A percentile compares a stretch with the other conserved stretches of the same genome.
These are phyloP conservation scores for Raffaelea albimanens DNA, from an alignment of 2,329 filamentous ascomycete genomes.

Conservation along the genomic window DNA sequence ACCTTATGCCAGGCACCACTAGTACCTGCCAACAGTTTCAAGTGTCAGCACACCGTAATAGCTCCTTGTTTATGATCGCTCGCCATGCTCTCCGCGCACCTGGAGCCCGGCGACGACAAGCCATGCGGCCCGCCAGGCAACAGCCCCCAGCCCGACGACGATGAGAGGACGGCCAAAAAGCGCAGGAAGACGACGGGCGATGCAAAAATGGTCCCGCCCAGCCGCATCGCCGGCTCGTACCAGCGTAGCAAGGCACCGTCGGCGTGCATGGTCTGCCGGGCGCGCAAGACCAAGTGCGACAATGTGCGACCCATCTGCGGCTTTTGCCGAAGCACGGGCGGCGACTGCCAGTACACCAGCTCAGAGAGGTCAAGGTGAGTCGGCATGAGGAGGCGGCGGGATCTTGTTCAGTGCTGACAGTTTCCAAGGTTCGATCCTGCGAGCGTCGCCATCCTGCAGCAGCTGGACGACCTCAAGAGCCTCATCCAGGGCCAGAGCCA, in stretches of 20 bases:
- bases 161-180: neutral
- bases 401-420: too few species aligned
- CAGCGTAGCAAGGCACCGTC: constrained; percentile 22
- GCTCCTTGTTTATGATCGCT: too few species aligned
- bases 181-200: neutral
- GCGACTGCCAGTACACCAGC: constrained; percentile 25
- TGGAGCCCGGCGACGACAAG: too few species aligned
- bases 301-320: constrained; percentile 26
- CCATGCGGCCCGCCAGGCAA: too few species aligned
- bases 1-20: too few species aligned
- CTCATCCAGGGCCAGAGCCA: constrained; percentile 14
- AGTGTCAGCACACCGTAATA: too few species aligned
- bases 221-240: constrained; percentile 6
- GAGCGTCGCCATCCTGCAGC: constrained; percentile 38
- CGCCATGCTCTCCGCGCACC: too few species aligned
- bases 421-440: constrained; percentile 36
- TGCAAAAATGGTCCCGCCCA: neutral
- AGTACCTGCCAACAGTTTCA: too few species aligned
- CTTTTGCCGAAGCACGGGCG: constrained; percentile 23
- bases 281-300: constrained; percentile 32
- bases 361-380: constrained; percentile 23
- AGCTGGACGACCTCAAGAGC: constrained; percentile 31
- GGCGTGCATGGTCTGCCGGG: constrained; percentile 30
- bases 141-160: too few species aligned
- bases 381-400: too few species aligned